These are phyloP conservation scores for Fusarium sp. DNA, from an alignment of 2,329 filamentous ascomycete genomes.

Conservation along the genomic window DNA sequence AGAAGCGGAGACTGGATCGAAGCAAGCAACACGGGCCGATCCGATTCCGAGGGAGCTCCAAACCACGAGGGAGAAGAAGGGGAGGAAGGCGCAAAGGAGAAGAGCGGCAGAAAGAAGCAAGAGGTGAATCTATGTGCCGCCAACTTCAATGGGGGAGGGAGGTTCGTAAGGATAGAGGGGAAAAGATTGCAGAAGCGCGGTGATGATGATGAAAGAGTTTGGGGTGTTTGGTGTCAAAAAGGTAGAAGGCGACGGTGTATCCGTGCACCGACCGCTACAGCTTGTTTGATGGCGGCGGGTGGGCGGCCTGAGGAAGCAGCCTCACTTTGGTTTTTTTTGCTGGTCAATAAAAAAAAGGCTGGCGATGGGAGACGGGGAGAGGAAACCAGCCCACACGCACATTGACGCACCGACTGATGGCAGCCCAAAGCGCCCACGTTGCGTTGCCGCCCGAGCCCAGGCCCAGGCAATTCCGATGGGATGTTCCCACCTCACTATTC, in stretches of 20 bases:
- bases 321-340: constrained; percentile 2
- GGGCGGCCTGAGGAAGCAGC: constrained; percentile 21
- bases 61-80: constrained; percentile 29
- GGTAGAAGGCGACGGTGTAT: constrained; percentile 16
- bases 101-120: neutral
- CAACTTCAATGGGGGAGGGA: constrained; percentile 16
- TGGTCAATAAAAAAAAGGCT: neutral
- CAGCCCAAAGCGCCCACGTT: constrained; percentile 24
- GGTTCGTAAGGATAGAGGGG: constrained; percentile 2
- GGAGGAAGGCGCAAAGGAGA: neutral
- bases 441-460: constrained; percentile 14
- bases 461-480: neutral
- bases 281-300: constrained; percentile 6
- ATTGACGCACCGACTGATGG: constrained; percentile 6
- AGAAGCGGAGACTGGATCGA: constrained; percentile 42
- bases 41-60: constrained; percentile 36
- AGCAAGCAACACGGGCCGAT: constrained; percentile 38
- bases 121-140: constrained; percentile 23
- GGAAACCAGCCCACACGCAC: neutral
- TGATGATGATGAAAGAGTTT: constrained; percentile 30
- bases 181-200: constrained; percentile 11
- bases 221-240: constrained; percentile 8
- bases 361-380: neutral
- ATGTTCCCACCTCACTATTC: constrained; percentile 39
- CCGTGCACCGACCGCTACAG: constrained; percentile 13